Base-by-base conservation (phyloP, 1,284 basidiomycete genomes). In the Heterobasidion irregulare region DNA sequence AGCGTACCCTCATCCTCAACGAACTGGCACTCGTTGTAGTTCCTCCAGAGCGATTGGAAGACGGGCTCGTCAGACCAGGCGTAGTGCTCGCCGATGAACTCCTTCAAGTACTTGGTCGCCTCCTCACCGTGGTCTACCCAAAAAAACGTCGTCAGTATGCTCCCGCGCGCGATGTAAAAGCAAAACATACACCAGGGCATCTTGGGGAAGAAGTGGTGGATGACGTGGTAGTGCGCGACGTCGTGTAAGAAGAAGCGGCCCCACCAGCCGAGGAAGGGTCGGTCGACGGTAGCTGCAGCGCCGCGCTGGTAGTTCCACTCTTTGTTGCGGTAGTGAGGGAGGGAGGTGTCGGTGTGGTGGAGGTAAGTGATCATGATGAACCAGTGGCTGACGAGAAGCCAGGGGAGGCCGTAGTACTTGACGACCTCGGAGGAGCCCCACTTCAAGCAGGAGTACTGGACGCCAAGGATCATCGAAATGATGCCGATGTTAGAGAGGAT, bases 281-380 rank as follows among this genome's bases (percentile, higher is more conserved):
- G 74, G 69, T 85, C 83, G 55, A 83, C 75, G 53, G 84, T 86
- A 62, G 79, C 76, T 38, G 84, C 77, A 8, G 83, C 84, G 52
- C 84, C 83, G 55, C 83, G 78, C 58, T 77, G 75, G 69, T 83
- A 86, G 57, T 74, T 84, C 80, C 66, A 69, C 41, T 59, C 60
- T 50, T 68, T 69, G 68, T 78, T 75, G 74, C 88, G 73, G 76
- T 78, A 81, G 60, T 79, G 77, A 8, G 78, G 78, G 32, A 79
- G 62, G 6, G 65, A 62, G 5, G 75, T 74, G 57, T 77, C 76
- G 2, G 79, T 79, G 63, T 82, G 79, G 58, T 80, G 78, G 4
- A 82, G 70, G 60, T 78, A 79, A 6, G 76, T 78, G 59, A 80
- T 77, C 76, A 79, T 75, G 57, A 78, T 66, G 76, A 75, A 79